Evolutionary conservation across 805 yeast genomes (phyloP).

Genomic region (Wickerhamiella brachini): DNA sequence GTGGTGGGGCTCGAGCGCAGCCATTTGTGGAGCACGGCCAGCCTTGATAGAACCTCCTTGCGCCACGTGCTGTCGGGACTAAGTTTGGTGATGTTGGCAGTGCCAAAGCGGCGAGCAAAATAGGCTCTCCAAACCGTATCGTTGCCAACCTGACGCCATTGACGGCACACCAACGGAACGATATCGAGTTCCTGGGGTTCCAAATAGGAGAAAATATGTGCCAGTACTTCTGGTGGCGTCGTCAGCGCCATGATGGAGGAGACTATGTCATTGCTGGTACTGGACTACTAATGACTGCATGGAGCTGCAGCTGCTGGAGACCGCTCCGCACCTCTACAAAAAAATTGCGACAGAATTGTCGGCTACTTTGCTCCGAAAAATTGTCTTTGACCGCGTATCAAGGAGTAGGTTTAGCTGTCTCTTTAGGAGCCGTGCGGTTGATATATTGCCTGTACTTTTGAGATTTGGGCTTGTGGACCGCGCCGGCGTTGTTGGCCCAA

Average conservation of each 20-base stretch:
- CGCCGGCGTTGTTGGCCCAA: constrained; percentile 11
- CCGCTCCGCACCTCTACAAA: no score
- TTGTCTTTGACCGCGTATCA: no score
- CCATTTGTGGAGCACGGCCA: constrained; percentile 20
- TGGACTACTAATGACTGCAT: background rate
- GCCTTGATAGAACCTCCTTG: constrained; percentile 18
- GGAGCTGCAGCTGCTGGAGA: background rate
- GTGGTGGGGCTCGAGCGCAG: constrained; percentile 13
- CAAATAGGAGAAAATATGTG: constrained; percentile 15
- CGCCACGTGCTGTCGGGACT: constrained; percentile 17
- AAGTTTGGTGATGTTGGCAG: constrained; percentile 16
- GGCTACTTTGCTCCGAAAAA: no score
- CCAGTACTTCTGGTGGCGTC: constrained; percentile 18
- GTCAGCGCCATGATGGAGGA: background rate
- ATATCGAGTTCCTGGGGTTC: constrained; percentile 17
- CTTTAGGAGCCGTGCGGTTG: background rate
- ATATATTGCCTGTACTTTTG: constrained; percentile 7
- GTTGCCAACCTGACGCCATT: constrained; percentile 20
- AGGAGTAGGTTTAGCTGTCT: background rate
- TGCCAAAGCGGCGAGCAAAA: constrained; percentile 17
- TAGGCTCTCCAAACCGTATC: constrained; percentile 21
- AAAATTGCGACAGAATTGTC: no score
- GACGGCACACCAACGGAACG: constrained; percentile 18
- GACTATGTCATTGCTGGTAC: background rate
- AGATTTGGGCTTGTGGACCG: background rate